Evolutionary conservation across 2,329 filamentous ascomycete genomes (phyloP), one percentile per base, ranked within the genome.

Genomic region (Fusarium temperatum): DNA sequence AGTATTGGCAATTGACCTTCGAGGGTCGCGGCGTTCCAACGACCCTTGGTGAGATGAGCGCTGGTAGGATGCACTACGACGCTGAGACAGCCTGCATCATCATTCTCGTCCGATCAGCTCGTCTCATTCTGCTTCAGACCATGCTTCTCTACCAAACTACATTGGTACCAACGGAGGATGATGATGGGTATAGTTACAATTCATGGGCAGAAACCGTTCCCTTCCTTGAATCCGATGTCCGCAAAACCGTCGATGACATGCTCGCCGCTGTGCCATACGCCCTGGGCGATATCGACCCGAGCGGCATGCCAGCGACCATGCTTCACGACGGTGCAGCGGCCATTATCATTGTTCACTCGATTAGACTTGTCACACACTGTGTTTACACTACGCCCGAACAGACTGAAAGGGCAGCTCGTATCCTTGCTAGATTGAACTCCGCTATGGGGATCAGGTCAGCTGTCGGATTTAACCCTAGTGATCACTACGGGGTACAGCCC

Each of bases 71-170:
- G 8, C 74, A 76, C 59, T 82, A 77, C 61, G 80, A 82, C 47
- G 68, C 75, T 5, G 79, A 81, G 53, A 81, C 80, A 14, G 80
- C 80, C 0, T 82, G 80, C 59, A 81, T 75, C 35, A 78, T 82
- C 39, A 78, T 82, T 28, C 59, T 82, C 15, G 64, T 81, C 7
- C 76, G 80, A 11, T 80, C 80, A 2, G 77, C 78, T 11, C 76
- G 80, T 3, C 73, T 82, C 5, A 81, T 82, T 3, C 48, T 82
- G 2, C 53, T 82, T 13, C 59, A 79, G 47, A 79, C 73, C 36
- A 75, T 82, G 66, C 72, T 81, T 13, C 53, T 78, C 9, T 79
- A 80, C 50, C 75, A 78, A 18, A 61, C 55, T 7, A 70, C 55
- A 30, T 56, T 77, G 26, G 68, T 72, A 26, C 59, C 58, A 3